A percentile compares a stretch with the other conserved stretches of the same genome.
These are phyloP conservation scores for Hemerocallis citrina DNA, from an alignment of 106 monocot species.

Conservation along the genomic window DNA sequence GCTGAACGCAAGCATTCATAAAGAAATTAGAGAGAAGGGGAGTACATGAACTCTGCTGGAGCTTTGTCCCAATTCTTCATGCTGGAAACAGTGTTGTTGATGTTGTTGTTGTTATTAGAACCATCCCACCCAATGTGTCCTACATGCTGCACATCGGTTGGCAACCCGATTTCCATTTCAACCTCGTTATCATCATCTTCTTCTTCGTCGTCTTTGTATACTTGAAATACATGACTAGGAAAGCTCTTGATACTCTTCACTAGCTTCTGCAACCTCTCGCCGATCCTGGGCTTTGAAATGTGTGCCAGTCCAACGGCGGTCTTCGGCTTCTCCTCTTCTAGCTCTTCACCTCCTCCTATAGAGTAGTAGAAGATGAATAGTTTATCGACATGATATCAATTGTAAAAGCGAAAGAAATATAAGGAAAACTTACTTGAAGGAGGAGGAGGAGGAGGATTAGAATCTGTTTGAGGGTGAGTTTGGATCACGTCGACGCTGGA, in stretches of 20 bases:
- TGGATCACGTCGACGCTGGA: constrained; percentile 42
- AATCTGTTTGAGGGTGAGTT: constrained; percentile 16
- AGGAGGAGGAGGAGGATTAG: not conserved
- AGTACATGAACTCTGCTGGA: constrained; percentile 15
- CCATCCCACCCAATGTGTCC: constrained; percentile 57
- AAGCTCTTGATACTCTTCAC: constrained; percentile 54
- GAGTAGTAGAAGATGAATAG: not conserved
- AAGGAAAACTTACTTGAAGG: constrained; percentile 4
- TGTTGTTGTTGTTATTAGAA: too few species aligned
- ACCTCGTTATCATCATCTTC: constrained; percentile 15
- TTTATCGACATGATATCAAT: too few species aligned
- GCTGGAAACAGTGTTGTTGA: not conserved
- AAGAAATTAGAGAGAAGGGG: constrained; percentile 21
- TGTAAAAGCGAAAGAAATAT: too few species aligned
- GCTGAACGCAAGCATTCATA: too few species aligned
- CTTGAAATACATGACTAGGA: constrained; percentile 43
- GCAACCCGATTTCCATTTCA: constrained; percentile 59
- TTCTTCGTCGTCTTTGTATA: constrained; percentile 19
- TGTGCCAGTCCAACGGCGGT: too few species aligned
- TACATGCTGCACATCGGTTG: constrained; percentile 64
- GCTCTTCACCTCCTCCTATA: not conserved
- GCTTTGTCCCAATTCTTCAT: constrained; percentile 20
- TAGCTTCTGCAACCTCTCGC: constrained; percentile 39
- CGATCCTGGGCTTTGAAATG: constrained; percentile 22
- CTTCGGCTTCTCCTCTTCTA: constrained; percentile 13